A percentile compares a stretch with the other conserved stretches of the same genome.
Evolutionary conservation across 306 rosid species (phyloP).

Genomic region (Prunus kanzakura): DNA sequence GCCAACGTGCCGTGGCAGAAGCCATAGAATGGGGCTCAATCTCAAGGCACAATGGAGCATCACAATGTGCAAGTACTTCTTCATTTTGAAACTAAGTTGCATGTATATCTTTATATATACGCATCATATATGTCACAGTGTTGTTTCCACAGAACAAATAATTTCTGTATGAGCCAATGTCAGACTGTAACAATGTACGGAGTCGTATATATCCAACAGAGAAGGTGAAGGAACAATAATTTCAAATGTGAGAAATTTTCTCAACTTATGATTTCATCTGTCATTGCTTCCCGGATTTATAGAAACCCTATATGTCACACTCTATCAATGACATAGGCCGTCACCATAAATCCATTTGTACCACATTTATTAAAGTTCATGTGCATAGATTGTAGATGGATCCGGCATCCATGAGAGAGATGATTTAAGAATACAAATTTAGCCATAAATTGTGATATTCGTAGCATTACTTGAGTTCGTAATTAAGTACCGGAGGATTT

Average conservation of each 20-base stretch:
- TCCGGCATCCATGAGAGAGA: too few relatives aligned
- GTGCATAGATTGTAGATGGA: too few relatives aligned
- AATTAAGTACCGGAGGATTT: too few relatives aligned
- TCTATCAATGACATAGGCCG: too few relatives aligned
- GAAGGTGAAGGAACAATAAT: background rate
- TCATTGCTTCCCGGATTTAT: background rate
- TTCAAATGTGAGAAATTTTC: background rate
- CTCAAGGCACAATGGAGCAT: slow-evolving; percentile 37
- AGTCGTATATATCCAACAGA: background rate
- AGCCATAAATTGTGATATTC: too few relatives aligned
- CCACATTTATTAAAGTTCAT: too few relatives aligned
- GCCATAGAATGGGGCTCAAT: slow-evolving; percentile 89
- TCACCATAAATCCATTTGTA: too few relatives aligned
- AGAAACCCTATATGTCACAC: too few relatives aligned
- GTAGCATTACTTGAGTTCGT: too few relatives aligned
- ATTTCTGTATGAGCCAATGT: background rate
- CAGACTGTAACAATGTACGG: background rate
- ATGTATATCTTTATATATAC: too few relatives aligned
- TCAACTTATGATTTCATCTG: background rate
- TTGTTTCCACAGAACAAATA: background rate
- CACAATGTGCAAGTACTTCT: slow-evolving; percentile 30
- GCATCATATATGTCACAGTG: too few relatives aligned
- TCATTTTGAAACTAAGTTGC: slow-evolving; percentile 27
- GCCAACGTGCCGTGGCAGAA: slow-evolving; percentile 76
- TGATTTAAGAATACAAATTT: too few relatives aligned